These are phyloP conservation scores for Kitagawia praeruptora DNA, from an alignment of 129 eudicot genomes.

Conservation along the genomic window DNA sequence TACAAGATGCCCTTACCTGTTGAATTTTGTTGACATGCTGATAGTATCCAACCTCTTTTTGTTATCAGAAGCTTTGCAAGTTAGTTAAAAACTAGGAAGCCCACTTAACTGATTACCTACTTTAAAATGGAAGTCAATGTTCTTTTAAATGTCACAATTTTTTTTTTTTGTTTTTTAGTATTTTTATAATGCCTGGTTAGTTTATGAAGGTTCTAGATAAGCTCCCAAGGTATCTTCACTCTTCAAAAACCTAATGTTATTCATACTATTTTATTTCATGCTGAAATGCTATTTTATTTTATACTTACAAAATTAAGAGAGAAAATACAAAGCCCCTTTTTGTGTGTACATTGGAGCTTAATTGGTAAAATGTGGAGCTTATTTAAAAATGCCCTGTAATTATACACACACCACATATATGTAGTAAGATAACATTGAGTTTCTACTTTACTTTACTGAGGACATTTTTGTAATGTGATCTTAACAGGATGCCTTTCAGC, in stretches of 20 bases:
- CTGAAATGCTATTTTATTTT: background rate
- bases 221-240: background rate
- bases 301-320: no score
- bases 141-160: background rate
- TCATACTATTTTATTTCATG: background rate
- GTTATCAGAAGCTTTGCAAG: background rate
- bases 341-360: background rate
- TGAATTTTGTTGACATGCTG: background rate
- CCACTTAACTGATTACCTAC: background rate
- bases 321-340: background rate
- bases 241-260: no score
- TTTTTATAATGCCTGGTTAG: background rate
- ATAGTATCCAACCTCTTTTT: background rate
- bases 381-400: background rate
- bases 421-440: background rate
- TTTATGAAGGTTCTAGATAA: background rate
- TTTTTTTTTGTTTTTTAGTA: no score
- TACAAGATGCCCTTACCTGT: background rate
- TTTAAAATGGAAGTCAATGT: background rate
- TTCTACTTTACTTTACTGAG: background rate
- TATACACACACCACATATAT: background rate
- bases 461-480: constrained; percentile 17
- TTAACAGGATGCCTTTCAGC: constrained; percentile 55
- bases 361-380: background rate
- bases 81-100: background rate